Percentiles rank a stretch among this genome's conserved stretches.
These are phyloP conservation scores for Boeremia exigua DNA, from an alignment of 2,329 filamentous ascomycete genomes.

Conservation along the genomic window DNA sequence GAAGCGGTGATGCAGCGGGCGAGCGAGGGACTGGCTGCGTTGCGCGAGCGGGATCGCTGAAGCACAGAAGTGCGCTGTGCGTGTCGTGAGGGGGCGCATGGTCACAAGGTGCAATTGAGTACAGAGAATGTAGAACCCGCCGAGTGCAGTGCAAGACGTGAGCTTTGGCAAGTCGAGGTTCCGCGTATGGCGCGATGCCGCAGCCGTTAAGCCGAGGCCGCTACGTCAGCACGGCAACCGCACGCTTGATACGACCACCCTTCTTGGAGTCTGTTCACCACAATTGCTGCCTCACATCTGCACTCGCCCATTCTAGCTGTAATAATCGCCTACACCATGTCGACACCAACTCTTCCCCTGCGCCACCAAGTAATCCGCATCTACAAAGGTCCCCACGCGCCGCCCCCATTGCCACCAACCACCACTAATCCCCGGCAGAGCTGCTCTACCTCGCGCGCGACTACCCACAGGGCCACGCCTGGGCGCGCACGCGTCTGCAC, in stretches of 20 bases:
- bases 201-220: conserved; percentile 19
- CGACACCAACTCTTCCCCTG: conserved; percentile 61
- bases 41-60: conserved; percentile 7
- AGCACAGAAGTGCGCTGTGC: conserved; percentile 20
- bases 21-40: conserved; percentile 1
- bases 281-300: too few relatives aligned
- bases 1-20: conserved; percentile 5
- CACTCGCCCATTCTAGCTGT: too few relatives aligned
- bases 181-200: conserved; percentile 15
- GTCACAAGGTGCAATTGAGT: background rate
- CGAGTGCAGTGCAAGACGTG: background rate
- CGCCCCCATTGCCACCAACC: too few relatives aligned
- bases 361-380: conserved; percentile 80
- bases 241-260: too few relatives aligned
- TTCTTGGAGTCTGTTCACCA: background rate
- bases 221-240: too few relatives aligned
- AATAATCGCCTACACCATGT: conserved; percentile 21
- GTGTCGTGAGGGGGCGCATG: conserved; percentile 28
- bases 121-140: background rate
- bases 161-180: background rate
- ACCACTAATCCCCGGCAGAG: conserved; percentile 58
- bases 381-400: conserved; percentile 74
- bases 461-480: conserved; percentile 84
- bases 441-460: conserved; percentile 83
- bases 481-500: conserved; percentile 82